Evolutionary conservation across 2,329 filamentous ascomycete species (phyloP).

Genomic region (Magnaporthiopsis rhizophila): DNA sequence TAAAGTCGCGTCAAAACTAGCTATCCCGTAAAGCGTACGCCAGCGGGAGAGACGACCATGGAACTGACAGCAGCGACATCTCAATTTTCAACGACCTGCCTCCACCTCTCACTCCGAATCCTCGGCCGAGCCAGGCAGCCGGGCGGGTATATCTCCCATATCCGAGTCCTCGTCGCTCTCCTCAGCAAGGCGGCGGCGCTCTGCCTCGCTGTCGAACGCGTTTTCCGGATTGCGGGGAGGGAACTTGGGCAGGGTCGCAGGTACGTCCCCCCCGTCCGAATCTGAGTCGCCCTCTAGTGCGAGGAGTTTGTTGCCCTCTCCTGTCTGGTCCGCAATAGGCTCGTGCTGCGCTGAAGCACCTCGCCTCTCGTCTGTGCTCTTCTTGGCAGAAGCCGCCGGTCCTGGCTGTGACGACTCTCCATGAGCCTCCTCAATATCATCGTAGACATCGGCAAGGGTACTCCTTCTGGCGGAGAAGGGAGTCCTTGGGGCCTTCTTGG

Average conservation of each 20-base stretch:
- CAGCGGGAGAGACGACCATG: neutral
- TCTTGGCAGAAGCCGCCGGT: neutral
- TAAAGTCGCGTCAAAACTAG: neutral
- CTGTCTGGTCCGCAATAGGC: neutral
- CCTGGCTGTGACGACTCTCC: conserved; percentile 11
- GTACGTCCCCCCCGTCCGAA: neutral
- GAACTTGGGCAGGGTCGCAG: neutral
- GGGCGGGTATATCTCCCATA: conserved; percentile 10
- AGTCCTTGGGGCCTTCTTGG: neutral
- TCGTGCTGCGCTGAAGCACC: neutral
- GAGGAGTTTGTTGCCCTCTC: neutral
- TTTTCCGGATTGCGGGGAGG: neutral
- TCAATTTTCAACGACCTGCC: neutral
- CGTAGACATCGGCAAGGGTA: neutral
- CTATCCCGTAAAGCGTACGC: neutral
- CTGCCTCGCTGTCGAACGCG: conserved; percentile 20
- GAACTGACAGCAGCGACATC: neutral
- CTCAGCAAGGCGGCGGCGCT: conserved; percentile 10
- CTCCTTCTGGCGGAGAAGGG: conserved; percentile 1
- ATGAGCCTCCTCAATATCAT: conserved; percentile 12
- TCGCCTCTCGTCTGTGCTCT: neutral
- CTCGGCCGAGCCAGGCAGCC: neutral
- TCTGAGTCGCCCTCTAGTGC: neutral
- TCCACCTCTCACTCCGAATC: neutral
- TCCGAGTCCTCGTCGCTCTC: conserved; percentile 23